Evolutionary conservation across 2,329 filamentous ascomycete species (phyloP).

Genomic region (Teratosphaeria pseudoeucalypti): DNA sequence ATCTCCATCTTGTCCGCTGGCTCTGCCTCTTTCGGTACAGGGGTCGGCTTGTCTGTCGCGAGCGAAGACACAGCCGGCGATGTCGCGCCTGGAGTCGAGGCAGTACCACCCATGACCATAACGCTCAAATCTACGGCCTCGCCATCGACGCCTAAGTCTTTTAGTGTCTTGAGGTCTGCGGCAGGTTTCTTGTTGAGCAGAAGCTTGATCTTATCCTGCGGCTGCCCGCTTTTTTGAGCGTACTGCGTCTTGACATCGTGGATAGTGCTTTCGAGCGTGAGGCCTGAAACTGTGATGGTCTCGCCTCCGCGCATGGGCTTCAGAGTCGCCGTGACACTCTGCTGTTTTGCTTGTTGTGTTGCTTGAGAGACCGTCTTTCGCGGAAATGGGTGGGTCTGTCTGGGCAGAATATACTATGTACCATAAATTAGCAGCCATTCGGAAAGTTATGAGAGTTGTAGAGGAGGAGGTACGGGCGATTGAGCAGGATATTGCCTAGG

Average conservation of each 20-base stretch:
- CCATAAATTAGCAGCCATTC: not conserved
- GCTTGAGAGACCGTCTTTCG: slow-evolving; percentile 29
- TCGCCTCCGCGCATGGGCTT: slow-evolving; percentile 60
- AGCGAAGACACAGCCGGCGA: slow-evolving; percentile 29
- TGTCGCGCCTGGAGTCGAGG: slow-evolving; percentile 13
- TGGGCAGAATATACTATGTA: slow-evolving; percentile 59
- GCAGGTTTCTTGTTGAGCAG: slow-evolving; percentile 82
- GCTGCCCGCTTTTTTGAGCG: slow-evolving; percentile 50
- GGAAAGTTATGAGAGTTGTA: not conserved
- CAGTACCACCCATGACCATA: slow-evolving; percentile 66
- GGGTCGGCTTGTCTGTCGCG: slow-evolving; percentile 29
- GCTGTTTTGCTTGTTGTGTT: slow-evolving; percentile 36
- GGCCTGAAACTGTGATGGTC: slow-evolving; percentile 53
- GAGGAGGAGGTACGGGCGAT: slow-evolving; percentile 52
- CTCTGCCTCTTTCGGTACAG: slow-evolving; percentile 1
- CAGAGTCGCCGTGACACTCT: slow-evolving; percentile 46
- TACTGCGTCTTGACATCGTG: slow-evolving; percentile 68
- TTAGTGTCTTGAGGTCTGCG: slow-evolving; percentile 24
- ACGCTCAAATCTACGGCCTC: slow-evolving; percentile 62
- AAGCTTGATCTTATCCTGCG: slow-evolving; percentile 73
- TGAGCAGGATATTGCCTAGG: slow-evolving; percentile 66
- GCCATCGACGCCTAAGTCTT: slow-evolving; percentile 39
- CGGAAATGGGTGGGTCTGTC: slow-evolving; percentile 44
- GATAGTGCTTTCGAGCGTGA: slow-evolving; percentile 59
- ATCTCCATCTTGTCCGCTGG: slow-evolving; percentile 20